A percentile compares a stretch with the other conserved stretches of the same genome.
Evolutionary conservation across 345 rosid species (phyloP).

Genomic region (Hypericum perforatum): DNA sequence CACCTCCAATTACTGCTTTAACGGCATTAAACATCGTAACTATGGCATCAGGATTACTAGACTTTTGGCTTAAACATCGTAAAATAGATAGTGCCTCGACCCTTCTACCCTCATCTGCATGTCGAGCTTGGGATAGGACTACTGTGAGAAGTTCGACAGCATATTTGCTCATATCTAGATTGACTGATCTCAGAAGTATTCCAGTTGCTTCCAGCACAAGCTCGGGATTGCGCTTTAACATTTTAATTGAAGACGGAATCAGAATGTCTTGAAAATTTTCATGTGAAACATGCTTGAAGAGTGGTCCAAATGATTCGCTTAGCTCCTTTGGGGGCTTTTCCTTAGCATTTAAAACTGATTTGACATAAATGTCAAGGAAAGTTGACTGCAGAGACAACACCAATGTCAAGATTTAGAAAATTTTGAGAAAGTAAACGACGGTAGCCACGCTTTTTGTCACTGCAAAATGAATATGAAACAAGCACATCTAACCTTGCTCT

Average conservation of each 20-base stretch:
- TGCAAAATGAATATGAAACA: neutral
- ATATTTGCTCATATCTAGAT: slow-evolving; percentile 85
- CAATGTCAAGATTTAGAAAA: no score
- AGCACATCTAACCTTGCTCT: slow-evolving; percentile 46
- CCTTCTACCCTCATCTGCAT: slow-evolving; percentile 81
- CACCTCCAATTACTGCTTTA: slow-evolving; percentile 88
- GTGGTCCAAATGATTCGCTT: slow-evolving; percentile 56
- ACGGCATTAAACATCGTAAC: slow-evolving; percentile 69
- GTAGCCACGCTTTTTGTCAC: neutral
- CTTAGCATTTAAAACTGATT: slow-evolving; percentile 67
- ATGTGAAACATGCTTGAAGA: slow-evolving; percentile 48
- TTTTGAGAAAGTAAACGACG: slow-evolving; percentile 14
- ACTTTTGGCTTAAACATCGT: slow-evolving; percentile 57
- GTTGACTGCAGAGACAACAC: slow-evolving; percentile 32
- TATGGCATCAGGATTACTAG: slow-evolving; percentile 87
- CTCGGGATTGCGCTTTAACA: slow-evolving; percentile 98
- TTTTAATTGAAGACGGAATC: slow-evolving; percentile 75
- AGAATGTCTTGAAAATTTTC: slow-evolving; percentile 72
- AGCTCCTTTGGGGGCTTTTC: slow-evolving; percentile 57
- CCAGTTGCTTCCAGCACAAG: slow-evolving; percentile 77
- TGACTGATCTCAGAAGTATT: slow-evolving; percentile 46
- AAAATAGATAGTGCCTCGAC: slow-evolving; percentile 54
- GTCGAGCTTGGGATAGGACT: slow-evolving; percentile 70
- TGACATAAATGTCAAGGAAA: slow-evolving; percentile 69
- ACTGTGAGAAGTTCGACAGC: slow-evolving; percentile 68